These are phyloP conservation scores for Mrakia gelida DNA, from an alignment of 768 basidiomycete genomes.

Conservation along the genomic window DNA sequence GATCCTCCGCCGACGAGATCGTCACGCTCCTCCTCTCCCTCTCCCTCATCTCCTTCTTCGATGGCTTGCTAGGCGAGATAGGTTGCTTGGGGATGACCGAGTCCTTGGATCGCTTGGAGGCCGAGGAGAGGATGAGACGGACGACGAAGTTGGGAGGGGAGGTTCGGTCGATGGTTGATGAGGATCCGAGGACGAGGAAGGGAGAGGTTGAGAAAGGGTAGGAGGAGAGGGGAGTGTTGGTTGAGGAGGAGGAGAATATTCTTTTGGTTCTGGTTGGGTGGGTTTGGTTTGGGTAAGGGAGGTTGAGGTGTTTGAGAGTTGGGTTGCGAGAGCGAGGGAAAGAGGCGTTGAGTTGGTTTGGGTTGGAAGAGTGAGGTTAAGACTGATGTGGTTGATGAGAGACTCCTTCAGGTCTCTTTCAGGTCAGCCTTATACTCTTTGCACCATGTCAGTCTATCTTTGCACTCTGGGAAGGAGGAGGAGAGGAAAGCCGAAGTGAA, in stretches of 20 bases:
- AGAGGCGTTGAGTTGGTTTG: neutral
- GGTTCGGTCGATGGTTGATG: neutral
- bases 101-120: too few species aligned
- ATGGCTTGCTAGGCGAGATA: too few species aligned
- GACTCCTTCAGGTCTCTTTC: neutral
- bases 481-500: neutral
- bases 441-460: neutral
- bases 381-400: too few species aligned
- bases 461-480: neutral
- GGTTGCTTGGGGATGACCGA: too few species aligned
- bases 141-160: too few species aligned
- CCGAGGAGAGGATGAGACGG: too few species aligned
- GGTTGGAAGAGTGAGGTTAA: neutral
- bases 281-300: neutral
- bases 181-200: neutral
- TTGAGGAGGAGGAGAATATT: constrained; percentile 1
- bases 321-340: neutral
- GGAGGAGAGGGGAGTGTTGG: neutral
- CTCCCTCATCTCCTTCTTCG: too few species aligned
- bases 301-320: neutral
- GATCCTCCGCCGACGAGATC: neutral
- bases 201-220: neutral
- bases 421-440: neutral
- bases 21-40: constrained; percentile 6
- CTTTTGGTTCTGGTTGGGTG: neutral